A percentile compares a stretch with the other conserved stretches of the same genome.
Evolutionary conservation across 192 early-diverging fungal genomes (phyloP).

Genomic region (Linnemannia hyalina): DNA sequence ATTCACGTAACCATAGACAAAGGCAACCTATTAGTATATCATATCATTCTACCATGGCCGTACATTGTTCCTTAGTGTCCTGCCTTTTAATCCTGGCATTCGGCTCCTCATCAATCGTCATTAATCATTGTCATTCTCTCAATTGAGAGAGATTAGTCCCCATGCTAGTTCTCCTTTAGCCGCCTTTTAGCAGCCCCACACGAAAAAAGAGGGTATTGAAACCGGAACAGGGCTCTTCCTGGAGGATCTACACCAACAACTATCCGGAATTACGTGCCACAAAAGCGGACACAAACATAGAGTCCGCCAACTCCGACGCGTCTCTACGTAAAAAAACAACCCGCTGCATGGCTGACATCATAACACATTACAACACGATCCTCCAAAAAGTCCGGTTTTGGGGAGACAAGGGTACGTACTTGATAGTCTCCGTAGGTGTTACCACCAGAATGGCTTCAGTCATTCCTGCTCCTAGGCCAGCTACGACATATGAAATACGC

Average conservation of each 20-base stretch:
- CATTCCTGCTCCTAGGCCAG: constrained; percentile 89
- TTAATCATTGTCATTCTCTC: not conserved
- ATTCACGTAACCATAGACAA: not conserved
- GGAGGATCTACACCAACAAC: not conserved
- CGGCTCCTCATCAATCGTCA: not conserved
- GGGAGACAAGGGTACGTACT: constrained; percentile 59
- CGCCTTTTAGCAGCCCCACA: not conserved
- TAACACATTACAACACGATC: not conserved
- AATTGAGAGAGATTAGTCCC: not conserved
- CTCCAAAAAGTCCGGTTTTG: not conserved
- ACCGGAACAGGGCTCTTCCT: not conserved
- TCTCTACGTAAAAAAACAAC: not conserved
- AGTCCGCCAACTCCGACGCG: not conserved
- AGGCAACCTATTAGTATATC: not conserved
- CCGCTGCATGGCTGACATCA: constrained; percentile 3
- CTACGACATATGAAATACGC: constrained; percentile 28
- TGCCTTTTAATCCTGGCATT: not conserved
- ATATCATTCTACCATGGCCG: not conserved
- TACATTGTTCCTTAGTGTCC: not conserved
- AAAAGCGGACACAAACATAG: not conserved
- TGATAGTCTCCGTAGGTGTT: constrained; percentile 94
- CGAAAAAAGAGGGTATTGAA: not conserved
- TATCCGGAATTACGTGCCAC: constrained; percentile 2
- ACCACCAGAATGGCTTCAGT: constrained; percentile 90
- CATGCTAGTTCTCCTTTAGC: not conserved